phyloP scores from a whole-genome alignment of 441 rosid genomes.

The Viola pubescens region DNA sequence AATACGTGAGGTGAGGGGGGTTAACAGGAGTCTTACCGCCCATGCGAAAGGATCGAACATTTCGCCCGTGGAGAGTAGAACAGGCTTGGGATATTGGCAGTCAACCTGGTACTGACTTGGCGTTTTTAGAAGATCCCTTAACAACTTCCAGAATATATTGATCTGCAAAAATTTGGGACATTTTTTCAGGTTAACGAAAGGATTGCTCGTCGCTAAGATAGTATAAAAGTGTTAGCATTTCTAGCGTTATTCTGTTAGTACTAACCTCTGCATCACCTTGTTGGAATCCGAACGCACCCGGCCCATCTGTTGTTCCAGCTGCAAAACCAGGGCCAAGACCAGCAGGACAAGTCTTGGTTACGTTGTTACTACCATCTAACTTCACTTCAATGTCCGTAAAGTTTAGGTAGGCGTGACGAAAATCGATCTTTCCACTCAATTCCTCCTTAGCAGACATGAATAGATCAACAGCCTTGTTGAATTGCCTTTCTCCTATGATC shows the following conservation, averaged over 20 bases:
- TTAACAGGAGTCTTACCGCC: slow-evolving; percentile 32
- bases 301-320: slow-evolving; percentile 58
- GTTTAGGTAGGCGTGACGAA: slow-evolving; percentile 38
- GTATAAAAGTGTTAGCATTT: too few relatives aligned
- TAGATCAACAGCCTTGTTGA: slow-evolving; percentile 30
- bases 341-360: slow-evolving; percentile 41
- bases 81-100: slow-evolving; percentile 47
- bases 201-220: too few relatives aligned
- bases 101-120: slow-evolving; percentile 47
- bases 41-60: slow-evolving; percentile 50
- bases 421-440: slow-evolving; percentile 38
- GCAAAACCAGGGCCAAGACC: slow-evolving; percentile 56
- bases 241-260: background rate
- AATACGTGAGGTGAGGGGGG: too few relatives aligned
- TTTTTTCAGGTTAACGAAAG: background rate
- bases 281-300: slow-evolving; percentile 48
- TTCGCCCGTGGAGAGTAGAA: slow-evolving; percentile 46
- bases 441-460: slow-evolving; percentile 31
- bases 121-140: slow-evolving; percentile 37
- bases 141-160: slow-evolving; percentile 31
- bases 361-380: slow-evolving; percentile 22
- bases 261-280: slow-evolving; percentile 50
- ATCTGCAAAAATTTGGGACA: slow-evolving; percentile 21
- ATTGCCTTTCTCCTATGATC: slow-evolving; percentile 47
- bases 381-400: slow-evolving; percentile 42